Conservation (phyloP, 139 green algal species). For the Coelastrella sp. region DNA sequence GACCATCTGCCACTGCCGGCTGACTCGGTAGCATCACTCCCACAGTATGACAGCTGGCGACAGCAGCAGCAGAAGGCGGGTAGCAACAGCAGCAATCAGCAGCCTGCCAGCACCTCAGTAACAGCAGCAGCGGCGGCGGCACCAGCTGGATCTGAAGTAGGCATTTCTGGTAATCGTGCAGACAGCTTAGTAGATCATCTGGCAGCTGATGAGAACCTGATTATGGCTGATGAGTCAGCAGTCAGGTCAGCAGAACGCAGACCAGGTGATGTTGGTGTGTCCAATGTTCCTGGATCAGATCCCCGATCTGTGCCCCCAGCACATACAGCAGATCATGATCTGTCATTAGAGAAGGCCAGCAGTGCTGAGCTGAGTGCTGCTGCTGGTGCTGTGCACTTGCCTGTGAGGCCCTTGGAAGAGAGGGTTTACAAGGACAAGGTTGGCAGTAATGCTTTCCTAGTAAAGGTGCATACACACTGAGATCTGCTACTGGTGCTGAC, state of each 20-base stretch:
- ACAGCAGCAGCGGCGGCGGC: constrained; percentile 19
- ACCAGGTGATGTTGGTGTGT: background rate
- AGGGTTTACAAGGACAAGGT: background rate
- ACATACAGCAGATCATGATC: constrained; percentile 3
- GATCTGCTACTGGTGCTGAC: too few relatives aligned
- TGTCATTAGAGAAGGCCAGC: constrained; percentile 11
- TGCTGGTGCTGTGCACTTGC: background rate
- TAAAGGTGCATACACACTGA: constrained; percentile 11
- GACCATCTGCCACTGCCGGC: constrained; percentile 7
- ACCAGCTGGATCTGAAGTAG: background rate
- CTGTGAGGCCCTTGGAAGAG: constrained; percentile 1
- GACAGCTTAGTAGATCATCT: constrained; percentile 24
- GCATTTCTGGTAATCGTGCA: background rate
- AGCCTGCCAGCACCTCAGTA: background rate
- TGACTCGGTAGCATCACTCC: background rate
- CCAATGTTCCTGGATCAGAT: background rate
- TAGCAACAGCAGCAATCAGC: constrained; percentile 19
- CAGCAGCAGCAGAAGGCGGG: background rate
- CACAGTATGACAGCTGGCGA: background rate
- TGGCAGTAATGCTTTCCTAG: background rate
- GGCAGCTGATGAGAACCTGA: constrained; percentile 38
- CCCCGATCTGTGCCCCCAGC: background rate
- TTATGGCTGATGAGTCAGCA: constrained; percentile 36
- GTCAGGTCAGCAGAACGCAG: background rate
- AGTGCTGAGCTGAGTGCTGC: constrained; percentile 31